phyloP scores from a whole-genome alignment of 805 yeast species.

The Nakazawaea laoshanensis region DNA sequence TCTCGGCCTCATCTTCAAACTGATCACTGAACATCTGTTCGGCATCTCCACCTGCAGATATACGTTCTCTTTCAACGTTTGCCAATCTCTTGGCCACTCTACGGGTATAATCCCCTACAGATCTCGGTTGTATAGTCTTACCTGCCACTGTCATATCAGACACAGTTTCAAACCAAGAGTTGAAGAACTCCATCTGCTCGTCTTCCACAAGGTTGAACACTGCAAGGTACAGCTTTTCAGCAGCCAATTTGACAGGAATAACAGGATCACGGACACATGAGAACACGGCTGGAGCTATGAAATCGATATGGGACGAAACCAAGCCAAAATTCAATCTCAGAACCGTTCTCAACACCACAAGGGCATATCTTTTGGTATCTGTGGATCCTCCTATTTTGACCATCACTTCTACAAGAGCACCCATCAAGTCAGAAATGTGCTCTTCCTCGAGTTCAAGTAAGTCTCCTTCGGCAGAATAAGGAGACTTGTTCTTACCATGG shows the following conservation, averaged over 20 bases:
- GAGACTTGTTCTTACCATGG: slow-evolving; percentile 30
- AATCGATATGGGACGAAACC: slow-evolving; percentile 41
- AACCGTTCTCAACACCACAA: slow-evolving; percentile 69
- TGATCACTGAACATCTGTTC: slow-evolving; percentile 80
- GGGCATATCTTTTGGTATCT: slow-evolving; percentile 73
- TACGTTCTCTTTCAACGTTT: slow-evolving; percentile 76
- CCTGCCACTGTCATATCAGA: slow-evolving; percentile 35
- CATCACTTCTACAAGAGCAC: slow-evolving; percentile 39
- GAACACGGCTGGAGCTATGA: slow-evolving; percentile 66
- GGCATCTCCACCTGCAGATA: slow-evolving; percentile 83
- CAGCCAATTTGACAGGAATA: slow-evolving; percentile 89
- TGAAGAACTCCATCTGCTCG: slow-evolving; percentile 40
- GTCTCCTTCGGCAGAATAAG: slow-evolving; percentile 19
- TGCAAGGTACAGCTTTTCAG: slow-evolving; percentile 80
- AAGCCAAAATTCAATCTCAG: slow-evolving; percentile 50
- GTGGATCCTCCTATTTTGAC: slow-evolving; percentile 45
- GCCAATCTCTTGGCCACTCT: slow-evolving; percentile 89
- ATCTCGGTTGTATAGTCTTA: slow-evolving; percentile 49
- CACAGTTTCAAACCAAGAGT: slow-evolving; percentile 47
- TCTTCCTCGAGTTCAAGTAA: slow-evolving; percentile 35
- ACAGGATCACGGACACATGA: slow-evolving; percentile 78
- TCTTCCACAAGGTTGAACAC: slow-evolving; percentile 70
- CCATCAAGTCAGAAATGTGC: slow-evolving; percentile 32
- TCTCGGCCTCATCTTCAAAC: slow-evolving; percentile 77
- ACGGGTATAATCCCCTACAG: slow-evolving; percentile 80